Evolutionary conservation across 2,329 filamentous ascomycete species (phyloP), one percentile per base, ranked within the genome.

Genomic region (Sclerotinia spermophila): DNA sequence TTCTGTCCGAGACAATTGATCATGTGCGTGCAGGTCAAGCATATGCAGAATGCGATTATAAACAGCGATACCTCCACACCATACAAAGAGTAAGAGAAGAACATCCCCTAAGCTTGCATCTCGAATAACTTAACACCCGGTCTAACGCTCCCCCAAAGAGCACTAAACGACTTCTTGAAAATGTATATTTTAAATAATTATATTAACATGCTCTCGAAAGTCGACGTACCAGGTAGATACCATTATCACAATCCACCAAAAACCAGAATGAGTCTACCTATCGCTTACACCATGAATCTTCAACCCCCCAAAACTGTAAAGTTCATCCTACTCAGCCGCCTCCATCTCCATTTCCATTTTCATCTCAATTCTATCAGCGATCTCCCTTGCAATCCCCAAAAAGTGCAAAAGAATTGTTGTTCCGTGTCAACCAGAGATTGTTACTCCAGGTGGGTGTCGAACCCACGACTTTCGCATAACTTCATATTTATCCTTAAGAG

Each of bases 381-480:
- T 1, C 15, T 3, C 35, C 6, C 21, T n/a, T 33, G 15, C 24
- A 30, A 27, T 27, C 10, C 1, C 10, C 19, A 5, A 60, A 42
- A 19, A 59, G 3, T 8, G 3, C 13, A 59, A 60, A 60, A 65
- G 53, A 15, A 51, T 51, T n/a, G 24, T 48, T 33, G n/a, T 17
- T 44, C 35, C n/a, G 62, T 66, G 62, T 66, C 62, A 24, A 40
- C 62, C 56, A 40, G 51, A 67, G 10, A 58, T 67, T 58, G 64
- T 40, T 76, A 77, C 71, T 77, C 75, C 75, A 77, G 75, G 75
- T 76, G 73, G 74, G 75, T 74, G 73, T 77, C 74, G 75, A 76
- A 77, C 76, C 74, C 75, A 75, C 76, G 76, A 77, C 76, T 78
- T 78, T 78, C 76, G 76, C 76, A 77, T 77, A 56, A 75, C 75